Conservation (phyloP, 2,329 filamentous ascomycete genomes). For the Epichloe uncinata region DNA sequence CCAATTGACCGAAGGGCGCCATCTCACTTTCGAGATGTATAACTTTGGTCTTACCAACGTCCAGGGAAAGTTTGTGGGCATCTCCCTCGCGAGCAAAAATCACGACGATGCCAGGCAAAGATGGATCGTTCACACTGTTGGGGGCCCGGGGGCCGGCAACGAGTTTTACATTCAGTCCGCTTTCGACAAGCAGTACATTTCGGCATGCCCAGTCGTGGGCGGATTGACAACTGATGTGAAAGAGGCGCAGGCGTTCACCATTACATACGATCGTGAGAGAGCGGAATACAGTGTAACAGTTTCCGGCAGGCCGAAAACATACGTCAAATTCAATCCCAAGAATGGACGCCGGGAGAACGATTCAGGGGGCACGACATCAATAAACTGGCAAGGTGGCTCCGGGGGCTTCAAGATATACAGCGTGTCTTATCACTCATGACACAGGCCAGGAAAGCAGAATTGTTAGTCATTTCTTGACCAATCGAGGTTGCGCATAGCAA, state of each 20-base stretch:
- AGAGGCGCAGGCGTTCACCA: constrained; percentile 6
- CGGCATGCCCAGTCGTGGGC: constrained; percentile 28
- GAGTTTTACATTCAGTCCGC: constrained; percentile 14
- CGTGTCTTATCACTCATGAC: constrained; percentile 4
- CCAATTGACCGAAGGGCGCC: constrained; percentile 38
- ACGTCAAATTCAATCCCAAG: not conserved
- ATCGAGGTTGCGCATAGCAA: too few relatives aligned
- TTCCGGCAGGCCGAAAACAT: not conserved
- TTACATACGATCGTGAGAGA: constrained; percentile 2
- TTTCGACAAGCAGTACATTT: constrained; percentile 12
- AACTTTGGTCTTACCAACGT: constrained; percentile 25
- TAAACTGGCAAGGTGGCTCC: not conserved
- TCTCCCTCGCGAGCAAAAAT: constrained; percentile 3
- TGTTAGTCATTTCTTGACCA: not conserved
- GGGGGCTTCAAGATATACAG: constrained; percentile 4
- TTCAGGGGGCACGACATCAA: not conserved
- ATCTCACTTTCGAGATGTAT: constrained; percentile 32
- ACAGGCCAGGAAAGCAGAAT: not conserved
- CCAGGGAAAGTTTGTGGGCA: constrained; percentile 13
- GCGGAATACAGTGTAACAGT: constrained; percentile 4
- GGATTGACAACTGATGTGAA: constrained; percentile 5
- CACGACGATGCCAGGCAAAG: constrained; percentile 31
- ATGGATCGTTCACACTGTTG: constrained; percentile 32
- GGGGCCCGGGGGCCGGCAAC: constrained; percentile 13
- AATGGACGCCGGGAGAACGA: not conserved